Base-by-base conservation (phyloP, 352 stramenopile genomes). In the Hyaloperonospora brassicae region DNA sequence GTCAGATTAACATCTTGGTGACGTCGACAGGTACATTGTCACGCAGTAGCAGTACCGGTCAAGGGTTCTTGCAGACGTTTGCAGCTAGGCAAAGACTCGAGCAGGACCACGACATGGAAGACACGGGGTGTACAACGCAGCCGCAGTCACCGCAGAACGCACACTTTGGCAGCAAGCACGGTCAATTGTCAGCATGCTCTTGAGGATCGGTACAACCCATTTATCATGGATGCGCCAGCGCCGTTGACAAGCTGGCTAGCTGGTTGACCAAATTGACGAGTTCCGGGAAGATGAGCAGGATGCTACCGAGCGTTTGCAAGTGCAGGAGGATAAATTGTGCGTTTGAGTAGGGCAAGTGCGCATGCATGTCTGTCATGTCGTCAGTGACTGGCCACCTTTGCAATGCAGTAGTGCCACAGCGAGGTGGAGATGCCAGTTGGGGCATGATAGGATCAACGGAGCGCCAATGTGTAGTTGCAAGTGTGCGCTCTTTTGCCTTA, bases 1-100 rank as follows among this genome's bases (percentile, higher is more conserved):
- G 79, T 57, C 70, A 86, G 39, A 68, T 84, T 22, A 87, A 84
- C 51, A 66, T 87, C 5, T 52, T 84, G 50, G 65, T 53, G 9
- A 42, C 50, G 2, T 61, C 55, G 23, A 59, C 36, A 36, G 65
- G 22, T 30, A 63, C 49, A 51, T 25, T 67, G 25, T 51, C 56
- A 7, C 61, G 64, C 5, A 69, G 56, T 50, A 66, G 39, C 13
- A 72, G 64, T 24, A 50, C 42, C 24, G 34, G 21, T 42, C 57
- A 61, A 52, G 52, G 58, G 17, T 23, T 74, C 24, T 70, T 68
- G 47, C 57, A 73, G 53, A 59, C 58, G 1, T 66, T 71, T 34
- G 58, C 52, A 47, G 55, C 48, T 22, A 54, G 50, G 50, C 43
- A 58, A 43, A 47, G 52, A 47, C 50, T 46, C 31, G 55, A 70